Conservation (phyloP, 1,139 yeast species). For the Hansenula sp. region DNA sequence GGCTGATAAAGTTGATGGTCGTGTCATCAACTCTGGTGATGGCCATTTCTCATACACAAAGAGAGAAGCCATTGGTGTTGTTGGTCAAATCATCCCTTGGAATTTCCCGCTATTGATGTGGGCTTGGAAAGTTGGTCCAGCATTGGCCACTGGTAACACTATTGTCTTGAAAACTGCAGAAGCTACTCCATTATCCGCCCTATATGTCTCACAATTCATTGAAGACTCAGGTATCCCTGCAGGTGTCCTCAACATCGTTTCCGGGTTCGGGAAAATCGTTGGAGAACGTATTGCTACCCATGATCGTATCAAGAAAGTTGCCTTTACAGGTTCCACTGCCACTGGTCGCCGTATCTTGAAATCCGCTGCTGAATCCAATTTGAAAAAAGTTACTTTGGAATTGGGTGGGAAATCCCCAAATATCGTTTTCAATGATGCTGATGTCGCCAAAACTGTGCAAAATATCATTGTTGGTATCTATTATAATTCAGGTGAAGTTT, state of each 20-base stretch:
- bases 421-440: conserved; percentile 54
- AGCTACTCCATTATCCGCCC: conserved; percentile 58
- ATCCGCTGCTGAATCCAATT: conserved; percentile 44
- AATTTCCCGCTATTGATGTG: conserved; percentile 62
- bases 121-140: conserved; percentile 62
- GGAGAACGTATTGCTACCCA: conserved; percentile 55
- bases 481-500: conserved; percentile 64
- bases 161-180: conserved; percentile 59
- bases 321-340: conserved; percentile 62
- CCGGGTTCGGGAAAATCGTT: conserved; percentile 56
- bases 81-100: conserved; percentile 67
- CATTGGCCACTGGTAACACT: conserved; percentile 58
- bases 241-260: conserved; percentile 53
- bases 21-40: conserved; percentile 51
- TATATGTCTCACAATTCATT: conserved; percentile 44
- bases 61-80: conserved; percentile 56
- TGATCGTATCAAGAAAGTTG: conserved; percentile 50
- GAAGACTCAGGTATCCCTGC: conserved; percentile 55
- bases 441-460: conserved; percentile 42
- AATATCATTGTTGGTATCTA: conserved; percentile 41
- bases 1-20: conserved; percentile 67
- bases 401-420: conserved; percentile 66
- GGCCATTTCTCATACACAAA: conserved; percentile 45
- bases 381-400: conserved; percentile 60
- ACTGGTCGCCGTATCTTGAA: conserved; percentile 55